Base-by-base conservation (phyloP, 140 eudicot species). In the Senecio squalidus region DNA sequence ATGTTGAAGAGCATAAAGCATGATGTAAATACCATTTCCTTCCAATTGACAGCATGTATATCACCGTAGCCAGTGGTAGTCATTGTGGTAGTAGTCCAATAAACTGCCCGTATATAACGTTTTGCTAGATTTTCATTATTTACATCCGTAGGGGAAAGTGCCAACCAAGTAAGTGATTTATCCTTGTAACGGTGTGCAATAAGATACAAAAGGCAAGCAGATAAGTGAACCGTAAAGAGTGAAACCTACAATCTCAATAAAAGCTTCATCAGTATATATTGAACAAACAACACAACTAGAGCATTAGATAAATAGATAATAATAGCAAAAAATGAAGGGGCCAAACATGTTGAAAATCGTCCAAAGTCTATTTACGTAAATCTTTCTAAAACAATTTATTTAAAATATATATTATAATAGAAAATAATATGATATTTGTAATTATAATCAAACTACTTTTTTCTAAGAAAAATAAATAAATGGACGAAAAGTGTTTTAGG, bases 11-110 rank as follows among this genome's bases (percentile, higher is more conserved):
- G 71, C 83, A 77, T 77, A 66, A 72, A 77, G 56, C 53, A 77
- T 11, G 71, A 74, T 26, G 6, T 28, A 54, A 78, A 74, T 7
- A 74, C 46, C 78, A 74, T 70, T 70, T 77, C 83, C 66, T 71
- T 73, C 70, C 79, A 67, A 71, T 77, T 77, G 33, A 38, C 77
- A 22, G 84, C 74, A 64, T 78, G 84, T 22, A 78, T 59, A 55
- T 78, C 84, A 31, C 84, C 84, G 31, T 69, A 78, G 9, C 84
- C 84, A 26, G 84, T 78, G 9, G 84, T 78, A 52, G 80, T 68
- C 28, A 78, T 25, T 51, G 84, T 78, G 16, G 76, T 73, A 2
- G 78, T 78, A 54, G 74, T 63, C 80, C 80, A 78, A 55, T 78
- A 78, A 30, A 78, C 59, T 39, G 84, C 50, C 28, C 39, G 64